A percentile compares a stretch with the other conserved stretches of the same genome.
phyloP scores from a whole-genome alignment of 805 yeast species.

The Starmerella apicola region DNA sequence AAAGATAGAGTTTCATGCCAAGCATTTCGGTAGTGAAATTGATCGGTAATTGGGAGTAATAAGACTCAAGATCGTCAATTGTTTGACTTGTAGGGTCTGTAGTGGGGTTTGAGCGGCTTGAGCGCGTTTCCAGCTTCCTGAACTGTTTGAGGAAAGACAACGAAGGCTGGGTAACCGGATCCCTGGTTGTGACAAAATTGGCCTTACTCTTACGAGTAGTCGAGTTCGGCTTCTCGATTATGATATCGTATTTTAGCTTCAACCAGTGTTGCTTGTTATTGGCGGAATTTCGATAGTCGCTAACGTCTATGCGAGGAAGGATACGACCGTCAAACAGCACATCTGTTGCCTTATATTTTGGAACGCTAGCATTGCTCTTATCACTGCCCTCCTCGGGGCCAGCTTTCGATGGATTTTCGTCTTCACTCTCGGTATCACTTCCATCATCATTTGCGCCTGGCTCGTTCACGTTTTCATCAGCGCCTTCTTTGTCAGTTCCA shows the following conservation, averaged over 20 bases:
- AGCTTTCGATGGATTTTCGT: too few species aligned
- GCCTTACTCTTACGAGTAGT: background rate
- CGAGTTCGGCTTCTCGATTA: background rate
- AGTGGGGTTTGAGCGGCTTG: background rate
- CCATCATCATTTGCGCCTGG: too few species aligned
- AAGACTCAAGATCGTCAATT: constrained; percentile 1
- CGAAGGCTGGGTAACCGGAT: background rate
- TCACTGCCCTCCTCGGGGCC: background rate
- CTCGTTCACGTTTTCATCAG: too few species aligned
- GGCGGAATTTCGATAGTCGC: background rate
- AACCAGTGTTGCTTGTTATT: background rate
- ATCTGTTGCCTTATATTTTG: too few species aligned
- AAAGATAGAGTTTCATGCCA: too few species aligned
- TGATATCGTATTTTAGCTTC: constrained; percentile 1
- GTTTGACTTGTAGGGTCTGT: background rate
- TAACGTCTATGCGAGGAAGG: background rate
- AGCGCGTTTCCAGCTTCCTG: background rate
- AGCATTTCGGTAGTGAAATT: background rate
- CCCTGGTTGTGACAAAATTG: background rate
- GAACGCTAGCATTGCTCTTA: too few species aligned
- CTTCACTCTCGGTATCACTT: too few species aligned
- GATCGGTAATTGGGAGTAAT: constrained; percentile 8
- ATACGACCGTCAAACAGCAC: background rate
- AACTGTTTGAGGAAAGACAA: background rate
- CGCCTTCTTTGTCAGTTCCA: too few species aligned